Base-by-base conservation (phyloP, 129 eudicot species). In the Tagetes patula region DNA sequence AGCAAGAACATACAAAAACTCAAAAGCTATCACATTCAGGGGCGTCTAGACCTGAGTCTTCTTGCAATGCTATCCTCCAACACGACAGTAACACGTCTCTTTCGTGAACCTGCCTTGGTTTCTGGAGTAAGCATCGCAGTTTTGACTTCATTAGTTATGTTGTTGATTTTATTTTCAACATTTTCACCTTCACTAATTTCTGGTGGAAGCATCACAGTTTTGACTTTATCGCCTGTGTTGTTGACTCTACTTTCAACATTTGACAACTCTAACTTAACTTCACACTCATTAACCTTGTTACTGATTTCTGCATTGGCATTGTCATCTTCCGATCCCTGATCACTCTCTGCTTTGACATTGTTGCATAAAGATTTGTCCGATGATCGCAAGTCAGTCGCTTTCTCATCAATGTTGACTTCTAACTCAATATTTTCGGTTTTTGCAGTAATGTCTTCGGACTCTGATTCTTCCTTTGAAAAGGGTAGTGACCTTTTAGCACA, bases 401-500 rank as follows among this genome's bases (percentile, higher is more conserved):
- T 77, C 53, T 72, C 68, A 3, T 56, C 76, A 20, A 12, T 13
- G 37, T 11, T 31, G 4, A 36, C 59, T 45, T 73, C 39, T 31
- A 10, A 47, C n/a, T 72, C 70, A 3, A 45, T 27, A 4, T 60
- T 45, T 73, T 77, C 71, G 1, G 43, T 43, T 31, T 42, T 31
- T 30, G 38, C 49, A 30, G 33, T 62, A 10, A 34, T 58, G 3
- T 60, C 71, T 78, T 80, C 77, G 39, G 78, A 13, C 60, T 54
- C 62, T 2, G 52, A 43, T 38, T 72, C 65, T 14, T 47, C 69
- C 8, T 40, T 63, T 42, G 83, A 38, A 75, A 64, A 64, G 69
- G 49, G 49, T 41, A 89, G 79, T 4, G 91, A 82, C 77, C 89
- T 84, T 79, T 87, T 89, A 7, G 88, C 86, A 52, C 84, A 82